Evolutionary conservation across 306 rosid genomes (phyloP).

Genomic region (Gastrolobium villosum): DNA sequence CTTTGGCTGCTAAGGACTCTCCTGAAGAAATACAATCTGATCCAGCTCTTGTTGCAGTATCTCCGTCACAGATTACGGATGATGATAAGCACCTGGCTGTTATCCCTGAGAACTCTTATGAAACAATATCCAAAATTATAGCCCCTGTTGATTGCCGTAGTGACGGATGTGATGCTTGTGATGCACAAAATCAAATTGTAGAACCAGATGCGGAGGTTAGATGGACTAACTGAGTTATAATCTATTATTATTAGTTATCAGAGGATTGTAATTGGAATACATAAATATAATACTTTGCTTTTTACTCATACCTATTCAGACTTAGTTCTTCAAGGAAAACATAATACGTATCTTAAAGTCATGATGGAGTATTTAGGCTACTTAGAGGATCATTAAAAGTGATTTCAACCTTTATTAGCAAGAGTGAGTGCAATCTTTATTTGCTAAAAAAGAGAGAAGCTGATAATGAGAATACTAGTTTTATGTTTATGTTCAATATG

Average conservation of each 20-base stretch:
- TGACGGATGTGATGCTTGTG: conserved; percentile 49
- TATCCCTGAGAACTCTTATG: conserved; percentile 55
- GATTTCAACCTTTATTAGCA: background rate
- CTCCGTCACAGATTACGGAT: conserved; percentile 58
- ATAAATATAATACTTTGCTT: background rate
- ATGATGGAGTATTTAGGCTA: background rate
- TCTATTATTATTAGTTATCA: conserved; percentile 7
- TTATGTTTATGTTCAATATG: conserved; percentile 7
- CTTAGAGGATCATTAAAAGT: conserved; percentile 5
- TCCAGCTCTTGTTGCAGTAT: conserved; percentile 51
- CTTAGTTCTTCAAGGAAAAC: background rate
- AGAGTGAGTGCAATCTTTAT: background rate
- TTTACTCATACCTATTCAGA: background rate
- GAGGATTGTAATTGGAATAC: background rate
- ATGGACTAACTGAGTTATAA: conserved; percentile 15
- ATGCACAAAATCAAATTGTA: conserved; percentile 43
- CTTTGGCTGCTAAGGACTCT: conserved; percentile 57
- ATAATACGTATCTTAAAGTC: background rate
- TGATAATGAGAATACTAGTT: background rate
- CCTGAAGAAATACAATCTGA: conserved; percentile 66
- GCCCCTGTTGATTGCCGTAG: conserved; percentile 50
- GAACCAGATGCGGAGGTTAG: conserved; percentile 55
- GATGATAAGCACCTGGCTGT: conserved; percentile 47
- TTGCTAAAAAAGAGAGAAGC: background rate
- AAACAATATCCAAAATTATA: conserved; percentile 57